phyloP scores from a whole-genome alignment of 805 yeast species.

The Suhomyces pyralidae region DNA sequence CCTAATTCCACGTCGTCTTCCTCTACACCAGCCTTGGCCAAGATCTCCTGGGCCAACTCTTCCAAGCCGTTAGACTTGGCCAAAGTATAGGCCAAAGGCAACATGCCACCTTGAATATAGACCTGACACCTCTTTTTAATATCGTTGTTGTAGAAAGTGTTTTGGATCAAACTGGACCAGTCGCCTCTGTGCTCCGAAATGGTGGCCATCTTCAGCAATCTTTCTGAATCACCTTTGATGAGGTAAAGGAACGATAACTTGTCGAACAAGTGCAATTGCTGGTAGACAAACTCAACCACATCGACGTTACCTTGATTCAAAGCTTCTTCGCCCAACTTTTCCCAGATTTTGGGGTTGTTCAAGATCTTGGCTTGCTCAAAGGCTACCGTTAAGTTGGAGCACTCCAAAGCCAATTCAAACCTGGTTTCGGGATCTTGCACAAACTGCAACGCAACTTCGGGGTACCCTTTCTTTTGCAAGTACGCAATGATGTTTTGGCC shows the following conservation, averaged over 20 bases:
- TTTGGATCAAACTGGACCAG: conserved; percentile 73
- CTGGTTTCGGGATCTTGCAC: conserved; percentile 95
- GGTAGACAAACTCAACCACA: conserved; percentile 83
- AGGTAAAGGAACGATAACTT: conserved; percentile 86
- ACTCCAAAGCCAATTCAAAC: conserved; percentile 92
- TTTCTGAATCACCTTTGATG: conserved; percentile 72
- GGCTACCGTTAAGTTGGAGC: conserved; percentile 87
- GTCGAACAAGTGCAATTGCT: conserved; percentile 82
- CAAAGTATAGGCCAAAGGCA: conserved; percentile 87
- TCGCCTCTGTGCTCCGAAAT: conserved; percentile 90
- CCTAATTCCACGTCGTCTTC: conserved; percentile 66
- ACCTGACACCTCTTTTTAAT: conserved; percentile 71
- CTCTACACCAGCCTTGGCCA: conserved; percentile 65
- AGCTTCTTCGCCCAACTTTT: conserved; percentile 80
- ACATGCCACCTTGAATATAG: conserved; percentile 73
- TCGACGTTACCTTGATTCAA: conserved; percentile 83
- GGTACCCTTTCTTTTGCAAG: conserved; percentile 91
- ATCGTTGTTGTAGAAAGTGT: conserved; percentile 73
- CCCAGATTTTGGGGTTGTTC: conserved; percentile 71
- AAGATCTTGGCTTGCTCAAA: conserved; percentile 79
- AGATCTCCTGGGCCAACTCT: conserved; percentile 68
- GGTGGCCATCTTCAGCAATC: conserved; percentile 78
- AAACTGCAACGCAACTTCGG: conserved; percentile 95
- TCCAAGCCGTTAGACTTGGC: conserved; percentile 84
- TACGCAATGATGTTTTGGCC: conserved; percentile 97